Base-by-base conservation (phyloP, 2,329 filamentous ascomycete species). In the Colletotrichum sp. region DNA sequence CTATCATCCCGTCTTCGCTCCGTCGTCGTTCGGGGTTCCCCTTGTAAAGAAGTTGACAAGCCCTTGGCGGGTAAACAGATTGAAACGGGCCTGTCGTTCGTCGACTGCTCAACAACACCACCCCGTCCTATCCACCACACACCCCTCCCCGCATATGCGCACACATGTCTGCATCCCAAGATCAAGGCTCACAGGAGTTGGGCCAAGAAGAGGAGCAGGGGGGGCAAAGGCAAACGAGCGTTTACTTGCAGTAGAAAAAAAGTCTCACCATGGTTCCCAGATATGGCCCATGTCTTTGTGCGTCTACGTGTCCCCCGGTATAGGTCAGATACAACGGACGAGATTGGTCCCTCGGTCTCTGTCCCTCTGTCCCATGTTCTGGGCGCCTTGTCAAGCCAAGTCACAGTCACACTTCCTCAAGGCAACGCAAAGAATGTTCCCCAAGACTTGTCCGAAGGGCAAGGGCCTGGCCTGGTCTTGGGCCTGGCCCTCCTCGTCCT, bases 1-100 rank as follows among this genome's bases (percentile, higher is more conserved):
- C 70, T 38, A 76, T 69, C 70, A 52, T 69, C 71, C 69, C 74
- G 24, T 76, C 74, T 76, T 74, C 71, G 48, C 64, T 68, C 58
- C 26, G 52, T 58, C 12, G 18, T 36, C 32, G 36, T 30, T 55
- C 58, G 58, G 74, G 70, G 32, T 36, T 16, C 58, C 70, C 74
- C 64, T 61, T 67, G 48, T 36, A 48, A 71, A 63, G n/a, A 48
- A 24, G 15, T 38, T 30, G 36, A 9, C 43, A 21, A 18, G 64
- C 21, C 26, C 74, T 69, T 74, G 70, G 70, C 74, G 48, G 69
- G 65, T 73, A 76, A 74, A 76, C 71, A 55, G 13, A 69, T 76
- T 66, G 74, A 76, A 74, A 69, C 70, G 34, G 58, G 60, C 58
- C 70, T 76, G 43, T 69, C 65, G 74, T 76, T 76, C 65, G 65